Evolutionary conservation across 768 basidiomycete genomes (phyloP), one percentile per base, ranked within the genome.

Genomic region (Hygrophorus pudorinus): DNA sequence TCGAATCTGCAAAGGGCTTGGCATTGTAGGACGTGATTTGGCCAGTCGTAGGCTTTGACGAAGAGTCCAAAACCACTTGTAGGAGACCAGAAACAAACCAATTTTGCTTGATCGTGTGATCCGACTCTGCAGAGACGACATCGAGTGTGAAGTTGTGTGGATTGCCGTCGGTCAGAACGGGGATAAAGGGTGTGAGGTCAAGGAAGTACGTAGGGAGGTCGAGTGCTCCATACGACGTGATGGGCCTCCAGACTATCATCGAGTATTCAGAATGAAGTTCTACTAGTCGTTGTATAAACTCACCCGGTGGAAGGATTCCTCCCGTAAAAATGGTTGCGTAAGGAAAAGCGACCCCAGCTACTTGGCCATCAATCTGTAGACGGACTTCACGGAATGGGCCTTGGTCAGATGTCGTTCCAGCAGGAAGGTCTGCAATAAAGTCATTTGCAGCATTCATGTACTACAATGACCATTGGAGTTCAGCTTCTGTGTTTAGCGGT

Each of bases 181-280:
- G 83, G 0, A 81, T 71, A 56, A 88, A 88, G 1, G 85, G 83
- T 6, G 85, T 86, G 42, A 86, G 59, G 58, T 88, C 86, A 14
- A 88, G 51, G 57, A 79, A 79, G 58, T 87, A 88, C 1, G 79
- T 84, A 1, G 86, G 85, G 10, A 85, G 67, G 52, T 87, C 84
- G 18, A 86, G 62, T 2, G 83, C 82, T 8, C 84, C 81, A 47
- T 85, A 87, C 1, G 85, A 75, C 1, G 81, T 71, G 57, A 87
- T 85, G 1, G 85, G 85, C 39, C 81, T 79, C 38, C 7, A 12
- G 18, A 45, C 14, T 31, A 6, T 40, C 11, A 36, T 52, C 8
- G 17, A 17, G 27, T 12, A 31, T 35, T 3, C 12, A 14, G 14
- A 20, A 16, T 4, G 28, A n/a, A 27, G 30, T 20, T 30, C 24